These are phyloP conservation scores for Scalesia atractyloides DNA, from an alignment of 129 eudicot genomes.

Conservation along the genomic window DNA sequence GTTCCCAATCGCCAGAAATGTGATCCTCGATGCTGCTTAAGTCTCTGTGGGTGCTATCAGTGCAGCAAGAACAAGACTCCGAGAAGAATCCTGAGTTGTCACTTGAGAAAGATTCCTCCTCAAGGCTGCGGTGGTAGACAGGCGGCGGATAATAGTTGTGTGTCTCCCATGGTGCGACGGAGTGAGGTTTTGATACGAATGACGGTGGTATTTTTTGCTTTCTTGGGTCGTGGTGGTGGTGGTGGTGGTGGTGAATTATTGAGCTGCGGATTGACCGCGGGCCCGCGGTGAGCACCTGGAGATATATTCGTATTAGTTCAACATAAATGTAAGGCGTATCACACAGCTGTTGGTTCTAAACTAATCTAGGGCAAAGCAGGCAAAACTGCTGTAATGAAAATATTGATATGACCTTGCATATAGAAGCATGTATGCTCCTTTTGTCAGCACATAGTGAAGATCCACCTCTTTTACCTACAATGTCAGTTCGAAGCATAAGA, in stretches of 20 bases:
- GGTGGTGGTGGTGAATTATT: conserved; percentile 23
- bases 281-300: conserved; percentile 88
- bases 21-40: conserved; percentile 52
- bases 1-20: conserved; percentile 37
- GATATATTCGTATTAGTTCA: not conserved
- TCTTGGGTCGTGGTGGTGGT: conserved; percentile 41
- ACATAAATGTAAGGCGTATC: not conserved
- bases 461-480: conserved; percentile 74
- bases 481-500: conserved; percentile 17
- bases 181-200: conserved; percentile 31
- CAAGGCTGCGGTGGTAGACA: conserved; percentile 24
- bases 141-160: conserved; percentile 17
- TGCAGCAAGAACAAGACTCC: conserved; percentile 57
- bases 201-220: conserved; percentile 29
- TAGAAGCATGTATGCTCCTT: conserved; percentile 90
- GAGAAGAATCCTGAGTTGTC: conserved; percentile 73
- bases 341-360: not conserved
- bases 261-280: conserved; percentile 68
- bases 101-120: conserved; percentile 60
- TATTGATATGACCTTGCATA: conserved; percentile 61
- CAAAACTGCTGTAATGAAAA: not conserved
- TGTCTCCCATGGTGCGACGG: conserved; percentile 35
- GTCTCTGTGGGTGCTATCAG: conserved; percentile 56
- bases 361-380: not conserved
- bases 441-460: conserved; percentile 58